Conservation (phyloP, 2,329 filamentous ascomycete genomes). For the Teratosphaeria pseudoeucalypti region DNA sequence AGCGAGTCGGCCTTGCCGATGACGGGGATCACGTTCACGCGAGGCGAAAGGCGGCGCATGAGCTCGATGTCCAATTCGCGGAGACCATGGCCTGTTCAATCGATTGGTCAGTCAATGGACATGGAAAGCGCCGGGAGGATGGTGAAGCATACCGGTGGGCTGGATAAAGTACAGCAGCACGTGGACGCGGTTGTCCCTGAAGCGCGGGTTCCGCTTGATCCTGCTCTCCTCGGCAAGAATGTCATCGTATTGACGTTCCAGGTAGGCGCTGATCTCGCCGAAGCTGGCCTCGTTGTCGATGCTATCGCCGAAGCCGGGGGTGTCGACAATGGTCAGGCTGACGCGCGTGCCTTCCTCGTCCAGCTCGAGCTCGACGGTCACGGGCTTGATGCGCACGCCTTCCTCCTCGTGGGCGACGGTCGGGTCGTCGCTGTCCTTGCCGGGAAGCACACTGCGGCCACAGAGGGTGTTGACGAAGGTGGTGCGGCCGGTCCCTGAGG, state of each 20-base stretch:
- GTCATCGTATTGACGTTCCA: conserved; percentile 98
- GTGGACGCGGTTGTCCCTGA: conserved; percentile 98
- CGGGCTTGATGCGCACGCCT: conserved; percentile 95
- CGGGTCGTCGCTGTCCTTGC: conserved; percentile 90
- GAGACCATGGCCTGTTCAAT: conserved; percentile 48
- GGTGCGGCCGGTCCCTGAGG: conserved; percentile 94
- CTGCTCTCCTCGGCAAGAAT: conserved; percentile 98
- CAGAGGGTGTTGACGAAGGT: conserved; percentile 99
- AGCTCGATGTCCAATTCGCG: conserved; percentile 98
- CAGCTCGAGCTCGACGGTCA: conserved; percentile 91
- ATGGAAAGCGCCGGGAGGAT: background rate
- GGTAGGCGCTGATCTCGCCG: conserved; percentile 92
- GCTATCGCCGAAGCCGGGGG: conserved; percentile 94
- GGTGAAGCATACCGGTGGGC: conserved; percentile 59
- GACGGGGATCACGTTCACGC: conserved; percentile 97
- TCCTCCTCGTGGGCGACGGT: conserved; percentile 63
- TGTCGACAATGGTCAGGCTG: conserved; percentile 96
- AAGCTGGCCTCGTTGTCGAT: conserved; percentile 97
- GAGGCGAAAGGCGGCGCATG: conserved; percentile 97
- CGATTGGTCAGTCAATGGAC: conserved; percentile 4
- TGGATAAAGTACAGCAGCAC: conserved; percentile 99
- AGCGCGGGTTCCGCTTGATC: conserved; percentile 99
- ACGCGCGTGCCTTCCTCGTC: conserved; percentile 98
- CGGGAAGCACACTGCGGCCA: conserved; percentile 69
- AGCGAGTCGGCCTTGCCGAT: conserved; percentile 98